Conservation (phyloP, 2,329 filamentous ascomycete species). For the Zopfia rhizophila region DNA sequence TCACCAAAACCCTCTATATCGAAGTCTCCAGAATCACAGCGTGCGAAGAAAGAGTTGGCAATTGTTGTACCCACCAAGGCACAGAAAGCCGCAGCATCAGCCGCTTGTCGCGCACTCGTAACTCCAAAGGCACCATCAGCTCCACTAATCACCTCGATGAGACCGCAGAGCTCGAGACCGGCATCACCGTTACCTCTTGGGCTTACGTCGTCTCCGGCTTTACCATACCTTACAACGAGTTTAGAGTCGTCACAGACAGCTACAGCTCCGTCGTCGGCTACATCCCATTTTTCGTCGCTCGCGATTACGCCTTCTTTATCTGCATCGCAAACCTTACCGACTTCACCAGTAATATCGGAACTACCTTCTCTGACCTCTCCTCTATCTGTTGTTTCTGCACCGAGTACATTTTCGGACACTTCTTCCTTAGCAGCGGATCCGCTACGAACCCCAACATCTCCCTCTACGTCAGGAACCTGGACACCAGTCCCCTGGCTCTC, state of each 20-base stretch:
- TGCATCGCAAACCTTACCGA: constrained; percentile 18
- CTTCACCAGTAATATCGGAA: constrained; percentile 27
- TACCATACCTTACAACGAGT: neutral
- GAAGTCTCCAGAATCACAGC: constrained; percentile 1
- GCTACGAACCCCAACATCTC: neutral
- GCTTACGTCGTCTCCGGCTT: neutral
- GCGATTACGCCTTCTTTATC: constrained; percentile 18
- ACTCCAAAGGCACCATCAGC: neutral
- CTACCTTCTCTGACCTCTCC: constrained; percentile 26
- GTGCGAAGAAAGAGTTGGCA: neutral
- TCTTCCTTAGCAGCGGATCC: neutral
- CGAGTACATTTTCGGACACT: neutral
- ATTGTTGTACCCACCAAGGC: constrained; percentile 11
- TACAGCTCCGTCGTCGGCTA: constrained; percentile 1
- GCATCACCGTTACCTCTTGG: constrained; percentile 10
- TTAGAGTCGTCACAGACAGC: neutral
- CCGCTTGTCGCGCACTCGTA: constrained; percentile 15
- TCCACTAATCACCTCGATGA: constrained; percentile 4
- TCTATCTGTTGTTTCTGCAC: constrained; percentile 15
- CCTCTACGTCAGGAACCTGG: constrained; percentile 4
- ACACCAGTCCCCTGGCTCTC: neutral
- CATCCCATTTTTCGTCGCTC: constrained; percentile 11
- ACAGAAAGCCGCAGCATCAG: constrained; percentile 21
- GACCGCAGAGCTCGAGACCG: neutral
- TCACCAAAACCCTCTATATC: constrained; percentile 1